Conservation (phyloP, 495 filamentous ascomycete genomes). For the Penicillium dipodomyicola region DNA sequence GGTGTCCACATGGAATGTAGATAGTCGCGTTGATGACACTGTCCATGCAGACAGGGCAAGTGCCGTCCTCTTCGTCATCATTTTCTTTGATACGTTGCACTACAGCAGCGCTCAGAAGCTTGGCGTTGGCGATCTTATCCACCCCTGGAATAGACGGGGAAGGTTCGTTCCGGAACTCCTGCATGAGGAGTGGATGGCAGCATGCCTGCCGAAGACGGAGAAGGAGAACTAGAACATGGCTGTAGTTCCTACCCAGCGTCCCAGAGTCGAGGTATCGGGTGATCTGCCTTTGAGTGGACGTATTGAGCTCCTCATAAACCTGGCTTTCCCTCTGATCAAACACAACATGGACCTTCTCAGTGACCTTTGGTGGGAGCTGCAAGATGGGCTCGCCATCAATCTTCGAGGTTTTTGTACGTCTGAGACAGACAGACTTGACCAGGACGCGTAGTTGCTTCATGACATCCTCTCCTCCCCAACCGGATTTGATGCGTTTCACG, state of each 20-base stretch:
- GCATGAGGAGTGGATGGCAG: slow-evolving; percentile 89
- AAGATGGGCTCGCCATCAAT: slow-evolving; percentile 88
- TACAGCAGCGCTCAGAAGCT: slow-evolving; percentile 56
- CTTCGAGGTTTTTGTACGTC: slow-evolving; percentile 77
- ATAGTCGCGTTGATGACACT: slow-evolving; percentile 71
- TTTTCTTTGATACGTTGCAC: slow-evolving; percentile 66
- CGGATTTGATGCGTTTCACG: slow-evolving; percentile 50
- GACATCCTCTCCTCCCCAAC: slow-evolving; percentile 38
- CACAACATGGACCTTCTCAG: slow-evolving; percentile 62
- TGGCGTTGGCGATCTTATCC: slow-evolving; percentile 65
- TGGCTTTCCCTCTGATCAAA: slow-evolving; percentile 70
- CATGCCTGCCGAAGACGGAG: slow-evolving; percentile 83
- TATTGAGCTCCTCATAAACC: slow-evolving; percentile 73
- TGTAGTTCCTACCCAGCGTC: slow-evolving; percentile 75
- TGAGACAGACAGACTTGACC: slow-evolving; percentile 80
- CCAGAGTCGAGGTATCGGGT: slow-evolving; percentile 73
- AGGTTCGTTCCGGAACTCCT: slow-evolving; percentile 61
- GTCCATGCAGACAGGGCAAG: slow-evolving; percentile 80
- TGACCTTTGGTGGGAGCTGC: slow-evolving; percentile 65
- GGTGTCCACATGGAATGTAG: slow-evolving; percentile 83
- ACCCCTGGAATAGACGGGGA: slow-evolving; percentile 55
- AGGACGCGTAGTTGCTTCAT: slow-evolving; percentile 75
- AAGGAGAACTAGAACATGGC: slow-evolving; percentile 78
- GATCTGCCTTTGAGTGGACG: slow-evolving; percentile 63
- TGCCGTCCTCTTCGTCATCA: slow-evolving; percentile 47